Evolutionary conservation across 2,329 filamentous ascomycete species (phyloP).

Genomic region (Aspergillus candidus): DNA sequence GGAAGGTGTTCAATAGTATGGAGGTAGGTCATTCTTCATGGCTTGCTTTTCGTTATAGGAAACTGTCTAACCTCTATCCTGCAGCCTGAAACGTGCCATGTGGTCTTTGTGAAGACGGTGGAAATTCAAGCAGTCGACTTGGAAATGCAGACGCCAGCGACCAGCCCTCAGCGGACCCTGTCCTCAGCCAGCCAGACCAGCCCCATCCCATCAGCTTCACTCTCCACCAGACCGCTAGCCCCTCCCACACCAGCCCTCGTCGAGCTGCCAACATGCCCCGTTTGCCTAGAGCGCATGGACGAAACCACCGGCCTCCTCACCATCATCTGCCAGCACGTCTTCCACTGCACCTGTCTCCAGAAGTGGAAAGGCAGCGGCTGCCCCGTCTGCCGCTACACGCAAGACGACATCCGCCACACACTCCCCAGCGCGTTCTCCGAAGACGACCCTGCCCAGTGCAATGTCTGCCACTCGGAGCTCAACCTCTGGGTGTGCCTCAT

Average conservation of each 20-base stretch:
- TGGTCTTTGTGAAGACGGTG: conserved; percentile 89
- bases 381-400: conserved; percentile 88
- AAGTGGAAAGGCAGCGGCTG: conserved; percentile 95
- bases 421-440: conserved; percentile 53
- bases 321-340: conserved; percentile 94
- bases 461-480: conserved; percentile 68
- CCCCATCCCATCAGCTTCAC: conserved; percentile 36
- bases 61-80: conserved; percentile 6
- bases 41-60: not conserved
- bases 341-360: conserved; percentile 91
- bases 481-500: conserved; percentile 96
- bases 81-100: conserved; percentile 86
- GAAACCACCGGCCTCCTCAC: conserved; percentile 92
- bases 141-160: conserved; percentile 18
- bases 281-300: conserved; percentile 96
- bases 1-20: conserved; percentile 85
- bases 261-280: conserved; percentile 90
- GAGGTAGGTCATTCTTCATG: conserved; percentile 53
- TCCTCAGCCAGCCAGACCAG: conserved; percentile 26
- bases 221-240: conserved; percentile 58
- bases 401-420: conserved; percentile 47
- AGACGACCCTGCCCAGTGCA: conserved; percentile 55
- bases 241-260: conserved; percentile 77
- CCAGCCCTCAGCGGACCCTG: conserved; percentile 13
- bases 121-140: conserved; percentile 64